Evolutionary conservation across 148 eudicot species (phyloP), one percentile per base, ranked within the genome.

Genomic region (Amaranthus palmeri): DNA sequence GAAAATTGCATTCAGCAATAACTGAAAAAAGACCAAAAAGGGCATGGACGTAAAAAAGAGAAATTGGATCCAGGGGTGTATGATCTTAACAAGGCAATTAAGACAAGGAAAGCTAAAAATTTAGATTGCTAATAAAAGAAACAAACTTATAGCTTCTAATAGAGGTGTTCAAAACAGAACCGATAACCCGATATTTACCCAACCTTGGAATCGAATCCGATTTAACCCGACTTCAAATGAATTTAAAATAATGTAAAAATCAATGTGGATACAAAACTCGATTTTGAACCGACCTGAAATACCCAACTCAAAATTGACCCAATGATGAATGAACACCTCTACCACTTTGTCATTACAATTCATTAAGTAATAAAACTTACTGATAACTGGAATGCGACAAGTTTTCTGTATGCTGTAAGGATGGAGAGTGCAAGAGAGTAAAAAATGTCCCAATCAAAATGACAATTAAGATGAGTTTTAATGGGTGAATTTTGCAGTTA

Each of bases 401-500:
- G 65, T 80, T 75, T 13, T 88, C 96, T 45, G 82, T 72, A 65
- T 83, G 83, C 68, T 88, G 80, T 61, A 83, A 79, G 42, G 90
- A 81, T 61, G 96, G 96, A 68, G 93, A 88, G 72, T 73, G 85
- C 52, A 88, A 75, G 58, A 93, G 74, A 0, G 81, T 81, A 36
- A 78, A 80, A 81, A 90, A 65, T 51, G 92, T 88, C 69, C 88
- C 96, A 53, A 90, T 54, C 50, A 86, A 63, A 59, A 88, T 78
- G 76, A 87, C 58, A 73, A 78, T 81, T 83, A 90, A 59, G 71
- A 92, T 73, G 64, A 87, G 51, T 78, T 85, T 89, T 67, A 88
- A 76, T 8, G 88, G 74, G 15, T 86, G 66, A 51, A 86, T 48
- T 76, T 83, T 90, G 87, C 86, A 86, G 79, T 78, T 84, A 43